Conservation (phyloP, 1,284 basidiomycete genomes). For the Leccinum idahoense region DNA sequence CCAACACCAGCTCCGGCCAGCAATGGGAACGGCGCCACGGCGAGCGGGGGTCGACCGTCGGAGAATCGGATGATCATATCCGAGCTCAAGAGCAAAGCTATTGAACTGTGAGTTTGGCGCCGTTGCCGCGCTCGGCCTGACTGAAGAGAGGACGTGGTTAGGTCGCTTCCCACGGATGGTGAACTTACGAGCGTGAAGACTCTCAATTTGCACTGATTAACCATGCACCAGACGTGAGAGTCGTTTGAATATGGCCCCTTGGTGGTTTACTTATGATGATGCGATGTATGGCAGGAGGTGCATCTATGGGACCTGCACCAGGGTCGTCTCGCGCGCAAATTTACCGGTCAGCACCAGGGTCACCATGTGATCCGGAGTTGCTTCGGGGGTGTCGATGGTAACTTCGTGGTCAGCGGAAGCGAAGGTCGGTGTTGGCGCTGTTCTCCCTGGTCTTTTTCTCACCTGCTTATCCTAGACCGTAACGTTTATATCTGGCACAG, state of each 20-base stretch:
- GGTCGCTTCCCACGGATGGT: constrained; percentile 64
- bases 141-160: constrained; percentile 28
- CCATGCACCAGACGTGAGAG: constrained; percentile 77
- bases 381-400: constrained; percentile 89
- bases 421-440: constrained; percentile 62
- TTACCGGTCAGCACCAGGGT: constrained; percentile 77
- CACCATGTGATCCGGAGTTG: constrained; percentile 86
- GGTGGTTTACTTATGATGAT: constrained; percentile 7
- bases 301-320: constrained; percentile 80
- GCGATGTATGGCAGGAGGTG: constrained; percentile 60
- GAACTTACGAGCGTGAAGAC: constrained; percentile 87
- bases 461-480: constrained; percentile 52
- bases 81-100: constrained; percentile 60
- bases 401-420: constrained; percentile 90
- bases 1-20: constrained; percentile 33
- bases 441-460: constrained; percentile 4
- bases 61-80: constrained; percentile 74
- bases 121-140: constrained; percentile 12
- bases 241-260: constrained; percentile 6
- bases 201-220: constrained; percentile 86
- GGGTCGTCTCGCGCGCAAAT: constrained; percentile 70
- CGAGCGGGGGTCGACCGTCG: constrained; percentile 35
- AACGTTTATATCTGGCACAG: constrained; percentile 96
- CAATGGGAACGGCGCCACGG: constrained; percentile 33
- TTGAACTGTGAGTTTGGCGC: constrained; percentile 50